Percentiles rank a stretch among this genome's conserved stretches.
phyloP scores from a whole-genome alignment of 1,284 basidiomycete genomes.

The Vanrija sp. region DNA sequence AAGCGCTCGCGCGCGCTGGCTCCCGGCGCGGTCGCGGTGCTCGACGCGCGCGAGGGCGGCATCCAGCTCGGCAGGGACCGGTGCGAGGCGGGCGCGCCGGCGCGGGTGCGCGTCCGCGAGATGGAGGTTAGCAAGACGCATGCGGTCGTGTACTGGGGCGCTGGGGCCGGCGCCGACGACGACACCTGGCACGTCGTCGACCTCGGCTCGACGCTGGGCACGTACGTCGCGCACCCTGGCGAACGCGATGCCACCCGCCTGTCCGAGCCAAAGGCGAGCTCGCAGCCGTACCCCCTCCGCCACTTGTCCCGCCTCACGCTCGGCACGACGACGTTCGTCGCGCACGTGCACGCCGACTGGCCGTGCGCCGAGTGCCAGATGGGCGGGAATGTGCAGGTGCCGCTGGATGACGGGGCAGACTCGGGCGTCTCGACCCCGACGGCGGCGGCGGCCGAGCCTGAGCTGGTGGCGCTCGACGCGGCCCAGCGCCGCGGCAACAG shows the following conservation, averaged over 20 bases:
- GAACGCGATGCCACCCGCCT: slow-evolving; percentile 12
- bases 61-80: slow-evolving; percentile 44
- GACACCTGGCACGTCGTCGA: slow-evolving; percentile 44
- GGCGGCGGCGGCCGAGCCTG: neutral
- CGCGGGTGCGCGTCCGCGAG: slow-evolving; percentile 42
- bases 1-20: slow-evolving; percentile 20
- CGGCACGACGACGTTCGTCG: slow-evolving; percentile 37
- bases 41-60: slow-evolving; percentile 42
- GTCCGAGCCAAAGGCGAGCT: slow-evolving; percentile 33
- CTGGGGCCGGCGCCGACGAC: slow-evolving; percentile 11
- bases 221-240: slow-evolving; percentile 30
- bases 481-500: slow-evolving; percentile 5
- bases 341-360: slow-evolving; percentile 44
- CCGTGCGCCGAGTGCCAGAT: slow-evolving; percentile 43
- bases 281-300: slow-evolving; percentile 25
- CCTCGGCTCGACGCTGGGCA: slow-evolving; percentile 47
- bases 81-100: slow-evolving; percentile 24
- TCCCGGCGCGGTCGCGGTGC: slow-evolving; percentile 29
- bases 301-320: slow-evolving; percentile 35
- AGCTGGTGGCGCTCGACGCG: neutral
- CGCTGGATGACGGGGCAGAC: slow-evolving; percentile 27
- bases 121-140: slow-evolving; percentile 49
- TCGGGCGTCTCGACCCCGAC: neutral
- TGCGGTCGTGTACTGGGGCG: slow-evolving; percentile 31
- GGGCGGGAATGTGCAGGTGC: slow-evolving; percentile 27